Percentiles rank a stretch among this genome's conserved stretches.
phyloP scores from a whole-genome alignment of 495 filamentous ascomycete genomes.

The Neurospora sp. region DNA sequence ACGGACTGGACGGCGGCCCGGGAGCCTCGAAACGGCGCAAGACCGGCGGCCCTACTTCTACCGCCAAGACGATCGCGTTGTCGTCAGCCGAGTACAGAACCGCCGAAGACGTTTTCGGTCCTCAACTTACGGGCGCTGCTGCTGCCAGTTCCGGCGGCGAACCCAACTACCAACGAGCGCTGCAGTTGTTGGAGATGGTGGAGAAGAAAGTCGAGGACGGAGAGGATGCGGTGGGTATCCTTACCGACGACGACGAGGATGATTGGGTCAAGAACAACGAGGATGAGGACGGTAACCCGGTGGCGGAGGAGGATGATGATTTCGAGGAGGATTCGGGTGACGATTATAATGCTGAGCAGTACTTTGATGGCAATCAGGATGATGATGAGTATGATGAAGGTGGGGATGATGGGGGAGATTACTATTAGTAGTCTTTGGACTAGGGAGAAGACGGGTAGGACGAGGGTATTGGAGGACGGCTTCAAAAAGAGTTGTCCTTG shows the following conservation, averaged over 20 bases:
- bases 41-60: not conserved
- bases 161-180: slow-evolving; percentile 23
- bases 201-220: slow-evolving; percentile 29
- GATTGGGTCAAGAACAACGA: slow-evolving; percentile 29
- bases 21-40: slow-evolving; percentile 16
- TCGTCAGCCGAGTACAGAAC: slow-evolving; percentile 13
- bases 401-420: slow-evolving; percentile 30
- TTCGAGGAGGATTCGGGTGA: slow-evolving; percentile 40
- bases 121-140: not conserved
- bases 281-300: slow-evolving; percentile 26
- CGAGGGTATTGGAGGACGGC: no score
- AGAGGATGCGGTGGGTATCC: slow-evolving; percentile 27
- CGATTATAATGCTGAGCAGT: slow-evolving; percentile 46
- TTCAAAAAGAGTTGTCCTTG: no score
- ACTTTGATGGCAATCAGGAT: slow-evolving; percentile 42
- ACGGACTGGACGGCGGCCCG: slow-evolving; percentile 27
- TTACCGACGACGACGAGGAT: slow-evolving; percentile 34
- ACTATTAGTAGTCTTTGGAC: not conserved
- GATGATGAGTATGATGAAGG: slow-evolving; percentile 41
- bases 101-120: slow-evolving; percentile 22
- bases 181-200: slow-evolving; percentile 24
- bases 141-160: slow-evolving; percentile 3
- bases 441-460: no score
- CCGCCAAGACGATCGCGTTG: slow-evolving; percentile 20
- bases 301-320: slow-evolving; percentile 34